Base-by-base conservation (phyloP, 2,329 filamentous ascomycete species). In the Beauveria bassiana region DNA sequence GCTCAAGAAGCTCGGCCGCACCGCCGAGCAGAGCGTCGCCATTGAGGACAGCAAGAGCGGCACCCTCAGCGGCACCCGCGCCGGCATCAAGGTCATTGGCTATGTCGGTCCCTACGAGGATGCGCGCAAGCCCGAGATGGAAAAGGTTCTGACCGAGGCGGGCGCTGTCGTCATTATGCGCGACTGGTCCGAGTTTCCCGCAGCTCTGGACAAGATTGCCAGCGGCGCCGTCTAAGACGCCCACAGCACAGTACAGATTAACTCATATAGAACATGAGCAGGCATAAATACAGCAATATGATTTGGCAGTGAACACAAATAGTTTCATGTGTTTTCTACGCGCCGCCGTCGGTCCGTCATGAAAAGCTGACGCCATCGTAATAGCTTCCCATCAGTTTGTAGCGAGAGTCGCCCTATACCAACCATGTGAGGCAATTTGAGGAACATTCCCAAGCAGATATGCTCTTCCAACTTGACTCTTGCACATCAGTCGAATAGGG, bases 11-110 rank as follows among this genome's bases (percentile, higher is more conserved):
- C 81, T 96, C 57, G 88, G 87, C 64, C 88, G 88, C 76, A 84
- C 82, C 69, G 79, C 90, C 1, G 78, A 79, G 52, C 87, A 96
- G 79, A 86, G 84, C 66, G 81, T 96, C 38, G 89, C 92, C 26
- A 84, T 96, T 63, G 92, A 96, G 80, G 92, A 96, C 79, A 91
- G 87, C 80, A 91, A 90, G 82, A 91, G 87, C 68, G 92, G 92
- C 64, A 89, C 90, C 49, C 83, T 89, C 62, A 91, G 89, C 66
- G 81, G 75, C 62, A 86, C 87, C 69, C 83, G 89, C 63, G 92
- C 92, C 20, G 85, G 86, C 55, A 95, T 96, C 70, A 88, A 85
- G 64, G 86, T 89, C 65, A 86, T 96, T 68, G 92, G 87, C 61
- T 96, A 96, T 74, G 89, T 95, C 34, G 92, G 92, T 43, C 88